These are phyloP conservation scores for Trichosporon inkin DNA, from an alignment of 1,284 basidiomycete species.

Conservation along the genomic window DNA sequence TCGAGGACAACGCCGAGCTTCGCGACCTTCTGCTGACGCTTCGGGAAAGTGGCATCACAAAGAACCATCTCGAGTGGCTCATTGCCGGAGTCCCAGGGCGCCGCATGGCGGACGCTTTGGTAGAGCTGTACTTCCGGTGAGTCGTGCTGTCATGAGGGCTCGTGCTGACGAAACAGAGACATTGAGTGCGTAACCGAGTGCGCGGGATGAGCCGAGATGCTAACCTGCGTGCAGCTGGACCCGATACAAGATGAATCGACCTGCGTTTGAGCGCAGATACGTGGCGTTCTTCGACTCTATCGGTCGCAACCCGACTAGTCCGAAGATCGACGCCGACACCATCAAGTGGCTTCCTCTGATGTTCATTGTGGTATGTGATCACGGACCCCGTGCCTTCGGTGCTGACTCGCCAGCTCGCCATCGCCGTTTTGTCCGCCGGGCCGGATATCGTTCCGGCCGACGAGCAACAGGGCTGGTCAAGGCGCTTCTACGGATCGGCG, in stretches of 20 bases:
- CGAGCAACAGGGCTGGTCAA: constrained; percentile 47
- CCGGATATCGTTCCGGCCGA: constrained; percentile 45
- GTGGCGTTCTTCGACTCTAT: constrained; percentile 49
- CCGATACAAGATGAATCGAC: constrained; percentile 51
- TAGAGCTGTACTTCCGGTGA: constrained; percentile 49
- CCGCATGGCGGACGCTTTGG: constrained; percentile 48
- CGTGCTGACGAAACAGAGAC: constrained; percentile 13
- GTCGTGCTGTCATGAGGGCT: constrained; percentile 13
- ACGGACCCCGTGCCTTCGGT: background rate
- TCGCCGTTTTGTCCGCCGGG: constrained; percentile 49
- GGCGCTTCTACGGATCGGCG: constrained; percentile 50
- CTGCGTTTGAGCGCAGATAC: constrained; percentile 47
- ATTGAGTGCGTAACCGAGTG: constrained; percentile 19
- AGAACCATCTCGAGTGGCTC: constrained; percentile 48
- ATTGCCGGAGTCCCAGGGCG: constrained; percentile 49
- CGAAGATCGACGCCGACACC: constrained; percentile 48
- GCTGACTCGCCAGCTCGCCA: constrained; percentile 43
- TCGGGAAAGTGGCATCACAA: constrained; percentile 50
- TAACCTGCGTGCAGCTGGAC: constrained; percentile 43
- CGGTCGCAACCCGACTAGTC: constrained; percentile 43
- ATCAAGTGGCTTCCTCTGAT: constrained; percentile 51
- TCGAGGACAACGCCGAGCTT: constrained; percentile 43
- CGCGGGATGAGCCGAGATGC: background rate
- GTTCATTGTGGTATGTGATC: constrained; percentile 49
- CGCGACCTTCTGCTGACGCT: constrained; percentile 46